Evolutionary conservation across 139 green algal species (phyloP).

Genomic region (Tetraselmis chui): DNA sequence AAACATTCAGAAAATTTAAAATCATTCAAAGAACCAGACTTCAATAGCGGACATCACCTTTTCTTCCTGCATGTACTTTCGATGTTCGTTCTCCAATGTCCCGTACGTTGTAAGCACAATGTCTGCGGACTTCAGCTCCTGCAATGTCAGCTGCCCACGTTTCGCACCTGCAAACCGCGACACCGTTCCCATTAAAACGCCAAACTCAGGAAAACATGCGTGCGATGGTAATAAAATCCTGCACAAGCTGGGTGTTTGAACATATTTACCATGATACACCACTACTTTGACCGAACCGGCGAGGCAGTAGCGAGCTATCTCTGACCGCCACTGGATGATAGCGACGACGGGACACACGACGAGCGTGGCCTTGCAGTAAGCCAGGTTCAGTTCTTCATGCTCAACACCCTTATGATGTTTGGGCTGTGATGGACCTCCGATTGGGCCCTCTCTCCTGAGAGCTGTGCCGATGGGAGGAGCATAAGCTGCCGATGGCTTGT

Average conservation of each 20-base stretch:
- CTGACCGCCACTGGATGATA: slow-evolving; percentile 84
- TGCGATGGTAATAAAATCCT: no score
- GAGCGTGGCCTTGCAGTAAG: slow-evolving; percentile 66
- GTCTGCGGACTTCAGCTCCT: slow-evolving; percentile 54
- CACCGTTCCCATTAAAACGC: no score
- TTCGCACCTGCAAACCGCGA: not conserved
- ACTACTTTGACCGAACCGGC: slow-evolving; percentile 45
- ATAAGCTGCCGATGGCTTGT: no score
- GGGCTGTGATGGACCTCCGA: no score
- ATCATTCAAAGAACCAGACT: no score
- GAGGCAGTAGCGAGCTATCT: slow-evolving; percentile 77
- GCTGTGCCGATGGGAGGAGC: no score
- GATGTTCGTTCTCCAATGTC: slow-evolving; percentile 80
- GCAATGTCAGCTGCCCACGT: not conserved
- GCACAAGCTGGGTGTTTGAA: no score
- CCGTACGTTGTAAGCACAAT: slow-evolving; percentile 91
- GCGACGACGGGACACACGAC: slow-evolving; percentile 90
- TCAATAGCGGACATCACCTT: slow-evolving; percentile 5
- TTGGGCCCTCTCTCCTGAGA: no score
- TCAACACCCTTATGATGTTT: no score
- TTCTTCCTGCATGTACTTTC: slow-evolving; percentile 15
- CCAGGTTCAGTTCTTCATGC: no score
- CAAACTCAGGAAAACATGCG: no score
- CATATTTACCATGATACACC: slow-evolving; percentile 8
- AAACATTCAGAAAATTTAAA: no score